A percentile compares a stretch with the other conserved stretches of the same genome.
Conservation (phyloP, 257 asterid species). For the Echium plantagineum region DNA sequence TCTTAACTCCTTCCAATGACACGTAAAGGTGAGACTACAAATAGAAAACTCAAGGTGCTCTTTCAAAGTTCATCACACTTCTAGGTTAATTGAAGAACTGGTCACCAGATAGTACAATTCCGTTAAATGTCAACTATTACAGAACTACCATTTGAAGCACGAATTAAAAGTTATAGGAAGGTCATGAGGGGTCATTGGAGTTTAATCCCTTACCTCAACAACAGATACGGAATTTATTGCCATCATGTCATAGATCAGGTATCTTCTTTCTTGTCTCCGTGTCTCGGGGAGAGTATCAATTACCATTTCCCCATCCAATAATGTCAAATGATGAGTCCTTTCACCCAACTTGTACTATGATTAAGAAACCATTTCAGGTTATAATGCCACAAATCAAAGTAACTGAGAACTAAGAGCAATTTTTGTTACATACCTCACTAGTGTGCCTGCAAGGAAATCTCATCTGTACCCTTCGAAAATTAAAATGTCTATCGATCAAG, state of each 20-base stretch:
- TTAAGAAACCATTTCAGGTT: conserved; percentile 4
- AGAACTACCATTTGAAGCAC: not conserved
- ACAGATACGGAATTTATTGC: conserved; percentile 60
- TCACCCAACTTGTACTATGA: conserved; percentile 49
- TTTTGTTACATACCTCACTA: conserved; percentile 47
- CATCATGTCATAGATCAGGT: conserved; percentile 97
- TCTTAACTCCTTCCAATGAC: not conserved
- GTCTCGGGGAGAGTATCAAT: conserved; percentile 84
- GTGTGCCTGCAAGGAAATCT: conserved; percentile 74
- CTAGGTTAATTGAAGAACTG: not conserved
- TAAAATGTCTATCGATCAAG: conserved; percentile 80
- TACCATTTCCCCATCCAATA: conserved; percentile 98
- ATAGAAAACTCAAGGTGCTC: not conserved
- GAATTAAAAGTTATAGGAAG: too few species aligned
- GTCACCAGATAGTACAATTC: not conserved
- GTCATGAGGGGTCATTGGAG: not conserved
- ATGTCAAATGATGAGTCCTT: conserved; percentile 75
- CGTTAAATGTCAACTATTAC: not conserved
- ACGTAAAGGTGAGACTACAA: too few species aligned
- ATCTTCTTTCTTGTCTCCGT: conserved; percentile 77
- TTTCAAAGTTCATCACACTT: not conserved
- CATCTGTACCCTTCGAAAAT: conserved; percentile 94
- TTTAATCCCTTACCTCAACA: conserved; percentile 51
- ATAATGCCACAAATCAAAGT: conserved; percentile 6
- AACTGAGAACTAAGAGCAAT: conserved; percentile 7